Evolutionary conservation across 345 rosid genomes (phyloP), one percentile per base, ranked within the genome.

Genomic region (Tarenaya hassleriana): DNA sequence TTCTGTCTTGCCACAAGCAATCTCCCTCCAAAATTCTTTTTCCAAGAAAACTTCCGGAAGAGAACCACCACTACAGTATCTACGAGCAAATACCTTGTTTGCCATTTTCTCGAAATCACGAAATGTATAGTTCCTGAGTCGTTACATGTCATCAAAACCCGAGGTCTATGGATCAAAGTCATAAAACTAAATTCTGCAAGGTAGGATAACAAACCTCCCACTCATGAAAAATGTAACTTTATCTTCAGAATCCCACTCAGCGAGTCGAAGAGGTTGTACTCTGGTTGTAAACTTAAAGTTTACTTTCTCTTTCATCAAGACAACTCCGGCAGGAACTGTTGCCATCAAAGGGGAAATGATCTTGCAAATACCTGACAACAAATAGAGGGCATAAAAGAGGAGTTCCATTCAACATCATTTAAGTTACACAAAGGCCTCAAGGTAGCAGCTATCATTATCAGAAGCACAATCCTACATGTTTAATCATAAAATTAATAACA

Each of bases 61-160:
- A 77, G 80, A 78, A 60, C 95, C 84, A 65, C 78, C 70, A 77
- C 97, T 88, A 56, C 74, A 85, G 74, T 94, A 94, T 79, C 96
- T 82, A 71, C 90, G 97, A 52, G 78, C 71, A 80, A 84, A 94
- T 61, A 77, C 81, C 81, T 88, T 88, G 89, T 84, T 86, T 49
- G 99, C 99, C 92, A 88, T 88, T 74, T 80, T 94, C 88, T 94
- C 99, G 58, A 82, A 94, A 56, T 89, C 99, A 37, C 92, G 95
- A 72, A 94, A 82, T 8, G 95, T 78, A 56, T 94, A 94, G 46
- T 74, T 94, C 75, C 99, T 94, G 99, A 56, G 77, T 71, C 57
- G 60, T 42, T 49, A 58, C 59, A 63, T 14, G 56, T 66, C 68
- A 56, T 40, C 55, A 61, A 56, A 56, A n/a, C n/a, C 41, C 50